A percentile compares a stretch with the other conserved stretches of the same genome.
Conservation (phyloP, 2,329 filamentous ascomycete genomes). For the Botrytis medusae region DNA sequence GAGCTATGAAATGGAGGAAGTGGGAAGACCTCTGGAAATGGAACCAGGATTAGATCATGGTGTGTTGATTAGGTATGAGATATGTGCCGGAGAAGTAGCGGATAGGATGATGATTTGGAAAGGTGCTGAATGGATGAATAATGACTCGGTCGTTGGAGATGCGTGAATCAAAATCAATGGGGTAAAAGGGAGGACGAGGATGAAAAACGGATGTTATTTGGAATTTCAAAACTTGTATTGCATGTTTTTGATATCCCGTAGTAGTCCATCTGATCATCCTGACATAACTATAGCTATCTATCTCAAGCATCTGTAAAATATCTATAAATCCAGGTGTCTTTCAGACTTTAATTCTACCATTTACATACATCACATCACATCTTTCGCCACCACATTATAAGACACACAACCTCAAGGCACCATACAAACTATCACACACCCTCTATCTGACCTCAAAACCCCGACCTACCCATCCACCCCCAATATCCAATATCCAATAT, state of each 20-base stretch:
- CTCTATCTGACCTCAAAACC: not conserved
- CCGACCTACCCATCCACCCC: not conserved
- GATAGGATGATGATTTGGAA: not conserved
- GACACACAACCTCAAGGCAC: not conserved
- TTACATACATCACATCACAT: not conserved
- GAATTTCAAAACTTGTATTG: not conserved
- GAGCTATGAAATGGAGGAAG: not conserved
- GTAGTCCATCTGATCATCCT: not conserved
- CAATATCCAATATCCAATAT: not conserved
- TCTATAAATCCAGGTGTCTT: not conserved
- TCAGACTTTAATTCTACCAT: not conserved
- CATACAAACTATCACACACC: not conserved
- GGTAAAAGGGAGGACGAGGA: not conserved
- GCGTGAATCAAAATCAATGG: not conserved
- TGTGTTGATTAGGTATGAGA: not conserved
- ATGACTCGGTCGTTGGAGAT: too few species aligned
- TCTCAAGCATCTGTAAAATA: not conserved
- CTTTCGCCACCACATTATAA: not conserved
- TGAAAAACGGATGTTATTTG: not conserved
- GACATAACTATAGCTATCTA: rapidly evolving
- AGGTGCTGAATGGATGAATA: not conserved
- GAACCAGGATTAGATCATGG: not conserved
- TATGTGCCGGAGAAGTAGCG: not conserved
- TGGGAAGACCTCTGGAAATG: not conserved
- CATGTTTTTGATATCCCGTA: not conserved